Base-by-base conservation (phyloP, 1,284 basidiomycete species). In the Apiotrichum porosum region DNA sequence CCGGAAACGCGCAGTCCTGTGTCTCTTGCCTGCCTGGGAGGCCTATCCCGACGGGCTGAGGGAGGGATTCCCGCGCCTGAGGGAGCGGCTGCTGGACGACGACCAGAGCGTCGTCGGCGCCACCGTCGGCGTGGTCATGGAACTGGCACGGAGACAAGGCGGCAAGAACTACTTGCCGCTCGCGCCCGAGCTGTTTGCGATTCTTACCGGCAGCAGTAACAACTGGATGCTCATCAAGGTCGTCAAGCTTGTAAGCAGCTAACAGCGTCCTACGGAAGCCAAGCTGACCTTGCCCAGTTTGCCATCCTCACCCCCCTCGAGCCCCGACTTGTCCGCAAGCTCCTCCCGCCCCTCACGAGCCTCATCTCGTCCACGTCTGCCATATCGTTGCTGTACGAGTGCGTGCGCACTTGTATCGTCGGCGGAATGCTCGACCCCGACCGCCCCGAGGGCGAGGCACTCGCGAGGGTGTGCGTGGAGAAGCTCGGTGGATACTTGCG, bases 171-270 rank as follows among this genome's bases (percentile, higher is more conserved):
- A 90, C 65, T 76, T 95, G 5, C 77, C 82, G 3, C 73, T 97
- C 26, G 93, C 94, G 3, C 95, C 95, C 2, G 88, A 91, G 62
- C 76, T 98, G 40, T 99, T 98, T 70, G 86, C 87, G 58, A 79
- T 97, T n/a, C 77, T 99, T 51, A 97, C 91, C 0, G 90, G 85
- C 1, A 91, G 89, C 24, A 87, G 85, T 23, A 98, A 98, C 72
- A 99, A 98, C 66, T 99, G 95, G 95, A 94, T 97, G 88, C 78
- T 98, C 49, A 99, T 99, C 75, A 99, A 99, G 77, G 86, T 97
- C 41, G 85, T 98, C 69, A 99, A 99, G 75, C 76, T 95, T 64
- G 91, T 91, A 66, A 65, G 81, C n/a, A n/a, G n/a, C n/a, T 67
- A 10, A 23, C 26, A 28, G 26, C 26, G 19, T 31, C 22, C 15